Evolutionary conservation across 805 yeast genomes (phyloP).

Genomic region (Candida montana): DNA sequence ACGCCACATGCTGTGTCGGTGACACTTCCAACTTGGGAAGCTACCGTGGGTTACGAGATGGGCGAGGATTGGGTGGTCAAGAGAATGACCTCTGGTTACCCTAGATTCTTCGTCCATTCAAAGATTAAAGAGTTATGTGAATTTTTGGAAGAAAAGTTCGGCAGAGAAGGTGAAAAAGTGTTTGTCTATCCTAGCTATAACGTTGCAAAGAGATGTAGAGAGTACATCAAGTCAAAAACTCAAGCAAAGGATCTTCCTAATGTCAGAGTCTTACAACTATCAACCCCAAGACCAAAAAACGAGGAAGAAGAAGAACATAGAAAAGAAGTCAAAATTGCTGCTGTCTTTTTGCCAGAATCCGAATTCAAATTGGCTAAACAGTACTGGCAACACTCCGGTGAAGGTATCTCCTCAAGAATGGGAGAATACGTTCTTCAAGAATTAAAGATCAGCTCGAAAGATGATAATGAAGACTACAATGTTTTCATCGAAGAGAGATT

Average conservation of each 20-base stretch:
- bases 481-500: conserved; percentile 80
- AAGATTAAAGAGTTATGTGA: conserved; percentile 51
- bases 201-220: conserved; percentile 82
- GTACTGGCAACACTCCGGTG: conserved; percentile 98
- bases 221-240: conserved; percentile 52
- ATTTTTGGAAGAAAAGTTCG: conserved; percentile 61
- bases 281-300: conserved; percentile 60
- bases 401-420: conserved; percentile 86
- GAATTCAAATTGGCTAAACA: conserved; percentile 64
- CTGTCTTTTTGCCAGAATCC: conserved; percentile 64
- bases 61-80: conserved; percentile 76
- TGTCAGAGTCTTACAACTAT: conserved; percentile 65
- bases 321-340: conserved; percentile 66
- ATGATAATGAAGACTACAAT: conserved; percentile 1
- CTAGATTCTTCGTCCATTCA: conserved; percentile 71
- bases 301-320: conserved; percentile 55
- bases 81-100: conserved; percentile 84
- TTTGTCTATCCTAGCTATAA: conserved; percentile 73
- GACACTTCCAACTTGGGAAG: conserved; percentile 92
- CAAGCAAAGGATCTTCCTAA: conserved; percentile 19
- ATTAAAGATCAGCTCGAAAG: conserved; percentile 36
- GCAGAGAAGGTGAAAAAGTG: conserved; percentile 70
- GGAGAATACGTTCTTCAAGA: conserved; percentile 80
- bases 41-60: conserved; percentile 88
- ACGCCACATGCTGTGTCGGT: conserved; percentile 93